phyloP scores from a whole-genome alignment of 208 protist species.

The Zelonia costaricensis region DNA sequence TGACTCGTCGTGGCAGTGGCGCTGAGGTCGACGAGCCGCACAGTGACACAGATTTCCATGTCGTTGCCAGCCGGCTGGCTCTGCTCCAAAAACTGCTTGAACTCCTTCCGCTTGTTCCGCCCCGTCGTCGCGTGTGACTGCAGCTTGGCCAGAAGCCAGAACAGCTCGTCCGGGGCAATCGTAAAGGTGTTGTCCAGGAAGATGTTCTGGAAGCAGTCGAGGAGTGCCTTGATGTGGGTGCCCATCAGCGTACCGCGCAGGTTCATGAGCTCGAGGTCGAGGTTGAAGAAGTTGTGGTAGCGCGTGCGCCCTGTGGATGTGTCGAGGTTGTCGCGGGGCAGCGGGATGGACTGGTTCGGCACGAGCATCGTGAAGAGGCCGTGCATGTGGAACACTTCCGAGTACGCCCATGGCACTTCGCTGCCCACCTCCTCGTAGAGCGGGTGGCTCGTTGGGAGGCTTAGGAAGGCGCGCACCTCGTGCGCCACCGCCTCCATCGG shows the following conservation, averaged over 20 bases:
- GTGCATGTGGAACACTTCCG: slow-evolving; percentile 45
- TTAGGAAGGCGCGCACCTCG: slow-evolving; percentile 58
- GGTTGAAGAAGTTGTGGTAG: slow-evolving; percentile 64
- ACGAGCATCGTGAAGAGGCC: slow-evolving; percentile 66
- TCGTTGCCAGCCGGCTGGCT: slow-evolving; percentile 65
- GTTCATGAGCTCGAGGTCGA: slow-evolving; percentile 64
- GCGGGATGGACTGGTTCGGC: slow-evolving; percentile 67
- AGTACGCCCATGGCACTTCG: slow-evolving; percentile 46
- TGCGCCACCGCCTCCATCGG: slow-evolving; percentile 56
- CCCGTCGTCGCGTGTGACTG: slow-evolving; percentile 68
- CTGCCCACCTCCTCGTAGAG: slow-evolving; percentile 46
- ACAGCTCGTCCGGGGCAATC: slow-evolving; percentile 77
- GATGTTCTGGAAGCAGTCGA: slow-evolving; percentile 65
- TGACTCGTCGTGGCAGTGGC: slow-evolving; percentile 30
- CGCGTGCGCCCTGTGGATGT: slow-evolving; percentile 46
- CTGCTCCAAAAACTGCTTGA: slow-evolving; percentile 66
- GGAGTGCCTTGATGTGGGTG: slow-evolving; percentile 65
- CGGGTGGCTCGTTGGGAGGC: slow-evolving; percentile 67
- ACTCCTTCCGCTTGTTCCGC: slow-evolving; percentile 78
- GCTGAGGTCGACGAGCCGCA: slow-evolving; percentile 58
- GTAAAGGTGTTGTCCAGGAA: slow-evolving; percentile 67
- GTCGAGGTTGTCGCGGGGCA: slow-evolving; percentile 50
- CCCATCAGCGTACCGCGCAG: slow-evolving; percentile 62
- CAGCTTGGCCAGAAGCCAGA: slow-evolving; percentile 83
- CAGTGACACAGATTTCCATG: slow-evolving; percentile 57